Base-by-base conservation (phyloP, 352 stramenopile genomes). In the Phytophthora niederhauseri region DNA sequence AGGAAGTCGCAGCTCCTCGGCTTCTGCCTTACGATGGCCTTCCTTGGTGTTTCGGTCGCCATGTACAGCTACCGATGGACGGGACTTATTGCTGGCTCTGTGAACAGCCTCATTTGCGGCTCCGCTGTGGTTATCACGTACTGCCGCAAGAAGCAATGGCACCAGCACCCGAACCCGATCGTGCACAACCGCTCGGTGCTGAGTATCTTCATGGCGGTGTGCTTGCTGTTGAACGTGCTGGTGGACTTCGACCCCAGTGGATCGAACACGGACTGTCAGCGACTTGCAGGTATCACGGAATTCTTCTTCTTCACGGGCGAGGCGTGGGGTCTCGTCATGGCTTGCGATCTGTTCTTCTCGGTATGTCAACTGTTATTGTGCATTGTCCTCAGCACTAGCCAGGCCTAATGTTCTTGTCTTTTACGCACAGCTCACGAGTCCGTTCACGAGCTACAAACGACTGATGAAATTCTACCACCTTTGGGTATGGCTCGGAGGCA, bases 231-330 rank as follows among this genome's bases (percentile, higher is more conserved):
- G 51, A 96, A 96, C 57, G 87, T 96, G 55, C 68, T 88, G 2
- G 83, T 94, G 51, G 78, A 92, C 70, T 96, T 93, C 54, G 76
- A 90, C 46, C 87, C 87, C 6, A 81, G 72, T 70, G 70, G 82
- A 28, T 77, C 72, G 1, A 83, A 80, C 52, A 75, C 76, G 20
- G 72, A 90, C 55, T 96, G 89, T 64, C 75, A 82, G 34, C 73
- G 83, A 46, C 82, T 96, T 38, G 86, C 89, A 36, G 89, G 89
- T 45, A 84, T 93, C 57, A 97, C 88, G 36, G 89, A 97, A 69
- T 97, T 97, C 68, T 95, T 95, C 73, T 95, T 97, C 62, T 95
- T 95, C 70, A 92, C 87, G 20, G 88, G 83, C 24, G 89, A 97
- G 52, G 87, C 87, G 0, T 97, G 89, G 89, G 85, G 85, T 26